Evolutionary conservation across 345 rosid genomes (phyloP).

Genomic region (Acer yangbiense): DNA sequence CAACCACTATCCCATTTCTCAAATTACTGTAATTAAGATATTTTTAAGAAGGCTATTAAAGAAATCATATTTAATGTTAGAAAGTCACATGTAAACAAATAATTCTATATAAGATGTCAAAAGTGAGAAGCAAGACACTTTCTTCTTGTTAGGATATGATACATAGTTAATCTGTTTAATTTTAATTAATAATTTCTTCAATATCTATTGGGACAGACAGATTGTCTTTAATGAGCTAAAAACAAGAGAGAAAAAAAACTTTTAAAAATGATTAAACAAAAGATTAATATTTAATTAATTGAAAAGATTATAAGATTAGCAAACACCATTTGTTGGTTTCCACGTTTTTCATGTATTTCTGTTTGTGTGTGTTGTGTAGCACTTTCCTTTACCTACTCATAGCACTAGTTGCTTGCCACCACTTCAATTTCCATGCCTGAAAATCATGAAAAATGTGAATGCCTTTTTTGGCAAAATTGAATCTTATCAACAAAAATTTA

Average conservation of each 20-base stretch:
- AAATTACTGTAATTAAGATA: neutral
- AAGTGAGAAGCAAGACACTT: neutral
- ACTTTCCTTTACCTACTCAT: neutral
- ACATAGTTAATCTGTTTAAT: too few species aligned
- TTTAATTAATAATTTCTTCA: neutral
- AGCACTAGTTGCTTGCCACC: neutral
- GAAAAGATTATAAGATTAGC: neutral
- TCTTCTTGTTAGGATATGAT: neutral
- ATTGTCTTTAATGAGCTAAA: neutral
- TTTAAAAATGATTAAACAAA: too few species aligned
- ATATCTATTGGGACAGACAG: neutral
- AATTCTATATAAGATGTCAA: neutral
- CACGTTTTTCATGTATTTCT: neutral
- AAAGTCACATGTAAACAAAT: neutral
- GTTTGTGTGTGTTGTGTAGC: neutral
- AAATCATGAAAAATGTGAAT: neutral
- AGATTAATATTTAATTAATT: too few species aligned
- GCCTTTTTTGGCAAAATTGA: neutral
- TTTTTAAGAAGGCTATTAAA: neutral
- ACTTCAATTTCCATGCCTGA: neutral
- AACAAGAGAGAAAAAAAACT: neutral
- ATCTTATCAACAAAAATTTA: neutral
- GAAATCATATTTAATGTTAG: neutral
- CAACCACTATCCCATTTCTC: neutral
- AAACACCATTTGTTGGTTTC: neutral